Conservation (phyloP, 176 grass and related monocot genomes). For the Avena atlantica region DNA sequence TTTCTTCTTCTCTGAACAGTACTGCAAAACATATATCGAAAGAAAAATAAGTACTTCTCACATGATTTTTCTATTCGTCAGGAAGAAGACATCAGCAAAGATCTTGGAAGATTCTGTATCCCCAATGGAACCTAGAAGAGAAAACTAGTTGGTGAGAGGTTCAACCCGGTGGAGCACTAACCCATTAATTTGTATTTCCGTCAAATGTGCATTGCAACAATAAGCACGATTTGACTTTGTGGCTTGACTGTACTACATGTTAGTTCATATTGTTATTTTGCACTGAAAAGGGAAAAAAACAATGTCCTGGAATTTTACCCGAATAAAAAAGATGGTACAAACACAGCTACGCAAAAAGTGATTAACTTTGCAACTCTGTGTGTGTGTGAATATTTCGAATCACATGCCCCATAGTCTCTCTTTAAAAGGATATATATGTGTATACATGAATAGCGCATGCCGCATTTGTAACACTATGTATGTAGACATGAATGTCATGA, state of each 20-base stretch:
- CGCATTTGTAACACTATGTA: not conserved
- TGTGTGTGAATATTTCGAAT: not conserved
- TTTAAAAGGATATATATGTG: not conserved
- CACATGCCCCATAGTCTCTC: not conserved
- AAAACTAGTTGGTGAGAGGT: constrained; percentile 10
- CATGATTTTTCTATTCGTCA: not conserved
- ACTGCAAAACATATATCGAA: not conserved
- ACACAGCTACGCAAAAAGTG: not conserved
- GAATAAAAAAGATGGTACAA: not conserved
- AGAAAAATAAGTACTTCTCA: not conserved
- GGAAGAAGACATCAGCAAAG: constrained; percentile 34
- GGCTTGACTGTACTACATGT: not conserved
- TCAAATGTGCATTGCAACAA: not conserved
- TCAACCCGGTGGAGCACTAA: constrained; percentile 3
- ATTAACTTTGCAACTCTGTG: not conserved
- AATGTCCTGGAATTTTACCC: constrained; percentile 10
- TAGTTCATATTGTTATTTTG: not conserved
- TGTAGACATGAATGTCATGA: constrained; percentile 6
- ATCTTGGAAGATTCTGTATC: not conserved
- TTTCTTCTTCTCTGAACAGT: not conserved
- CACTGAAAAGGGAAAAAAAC: not conserved
- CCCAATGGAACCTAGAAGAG: constrained; percentile 8
- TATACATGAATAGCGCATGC: not conserved
- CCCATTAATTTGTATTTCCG: not conserved
- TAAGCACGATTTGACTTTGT: not conserved